These are phyloP conservation scores for Camellia japonica DNA, from an alignment of 148 eudicot genomes.

Conservation along the genomic window DNA sequence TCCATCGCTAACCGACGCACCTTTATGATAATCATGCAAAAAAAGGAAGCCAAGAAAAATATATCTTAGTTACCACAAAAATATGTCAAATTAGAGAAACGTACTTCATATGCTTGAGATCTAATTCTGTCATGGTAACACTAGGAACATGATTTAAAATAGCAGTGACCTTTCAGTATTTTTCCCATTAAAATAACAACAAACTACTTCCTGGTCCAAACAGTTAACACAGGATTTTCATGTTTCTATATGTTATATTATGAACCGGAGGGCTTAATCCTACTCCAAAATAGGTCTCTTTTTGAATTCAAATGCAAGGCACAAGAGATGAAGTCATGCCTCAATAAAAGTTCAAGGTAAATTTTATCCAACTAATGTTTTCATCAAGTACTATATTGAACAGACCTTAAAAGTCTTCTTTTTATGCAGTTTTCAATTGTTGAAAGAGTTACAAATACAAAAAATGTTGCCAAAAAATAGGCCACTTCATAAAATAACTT, in stretches of 20 bases:
- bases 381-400: background rate
- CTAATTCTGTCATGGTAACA: background rate
- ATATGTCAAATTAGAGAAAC: background rate
- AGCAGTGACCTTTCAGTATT: no score
- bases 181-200: background rate
- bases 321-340: background rate
- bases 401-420: background rate
- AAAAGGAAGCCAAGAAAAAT: background rate
- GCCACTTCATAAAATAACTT: background rate
- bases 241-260: background rate
- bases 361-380: background rate
- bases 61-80: background rate
- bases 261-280: background rate
- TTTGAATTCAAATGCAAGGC: background rate
- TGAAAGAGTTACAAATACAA: background rate
- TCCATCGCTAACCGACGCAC: constrained; percentile 85
- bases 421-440: background rate
- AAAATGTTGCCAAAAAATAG: background rate
- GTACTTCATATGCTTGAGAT: background rate
- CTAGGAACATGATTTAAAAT: no score
- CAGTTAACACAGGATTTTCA: background rate
- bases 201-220: background rate
- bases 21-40: constrained; percentile 28
- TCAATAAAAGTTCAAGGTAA: background rate
- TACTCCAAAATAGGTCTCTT: background rate